Base-by-base conservation (phyloP, 306 rosid species). In the Ormosia emarginata region DNA sequence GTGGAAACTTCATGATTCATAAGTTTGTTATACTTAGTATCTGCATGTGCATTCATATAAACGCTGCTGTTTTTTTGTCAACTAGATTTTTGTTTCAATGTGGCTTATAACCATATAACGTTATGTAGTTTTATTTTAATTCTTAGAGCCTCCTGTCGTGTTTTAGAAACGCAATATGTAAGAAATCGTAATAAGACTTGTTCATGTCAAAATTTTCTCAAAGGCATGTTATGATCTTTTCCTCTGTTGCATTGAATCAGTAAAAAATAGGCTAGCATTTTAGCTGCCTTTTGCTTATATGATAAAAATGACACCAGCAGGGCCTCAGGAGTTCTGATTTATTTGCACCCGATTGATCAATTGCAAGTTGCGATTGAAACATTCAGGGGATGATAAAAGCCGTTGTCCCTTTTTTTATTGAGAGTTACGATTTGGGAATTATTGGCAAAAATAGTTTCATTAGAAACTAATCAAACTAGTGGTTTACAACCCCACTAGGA, bases 11-110 rank as follows among this genome's bases (percentile, higher is more conserved):
- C 33, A 75, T 78, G 81, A 59, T 59, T 80, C 67, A 33, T 56
- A 18, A 56, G 69, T 65, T 57, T 83, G 64, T 74, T 56, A 37
- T 77, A 40, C 67, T 41, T 63, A 2, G 57, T 55, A 55, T 83
- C 68, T 71, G 71, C 79, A 32, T 83, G 50, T 78, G 85, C 77
- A 56, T 75, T 67, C 77, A 65, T 67, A 24, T 30, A 50, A 62
- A 30, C 14, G 66, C 50, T 18, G 24, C 37, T 67, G 71, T 82
- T 78, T 55, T 71, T 13, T 78, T 36, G 17, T 70, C 71, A 43
- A 47, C 41, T 68, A 32, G 77, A 68, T 40, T 68, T 64, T 49
- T 59, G 37, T 36, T 41, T 58, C 17, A 4, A 3, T 10, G 37
- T 69, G 50, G 71, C 47, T 68, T 18, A 50, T 66, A 57, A 64